Evolutionary conservation across 305 asterid genomes (phyloP).

Genomic region (Fraxinus greggii): DNA sequence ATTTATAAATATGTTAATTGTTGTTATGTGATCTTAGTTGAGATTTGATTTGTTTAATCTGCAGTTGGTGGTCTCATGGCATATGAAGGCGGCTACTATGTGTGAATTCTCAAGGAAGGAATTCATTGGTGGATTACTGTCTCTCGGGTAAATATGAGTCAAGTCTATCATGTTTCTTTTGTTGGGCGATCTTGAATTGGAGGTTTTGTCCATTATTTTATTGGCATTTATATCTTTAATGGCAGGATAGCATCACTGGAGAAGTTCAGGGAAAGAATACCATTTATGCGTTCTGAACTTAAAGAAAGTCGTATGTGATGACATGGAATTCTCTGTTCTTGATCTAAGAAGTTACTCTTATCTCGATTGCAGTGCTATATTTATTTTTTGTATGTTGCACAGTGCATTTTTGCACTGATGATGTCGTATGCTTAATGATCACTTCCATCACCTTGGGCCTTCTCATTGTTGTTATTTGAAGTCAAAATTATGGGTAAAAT

Average conservation of each 20-base stretch:
- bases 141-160: conserved; percentile 67
- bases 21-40: neutral
- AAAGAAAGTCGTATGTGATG: conserved; percentile 89
- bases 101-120: conserved; percentile 98
- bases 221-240: conserved; percentile 22
- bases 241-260: conserved; percentile 91
- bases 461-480: neutral
- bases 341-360: neutral
- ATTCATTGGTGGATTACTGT: conserved; percentile 82
- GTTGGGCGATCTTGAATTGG: conserved; percentile 8
- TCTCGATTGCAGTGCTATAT: neutral
- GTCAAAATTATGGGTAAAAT: conserved; percentile 5
- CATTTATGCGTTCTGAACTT: conserved; percentile 89
- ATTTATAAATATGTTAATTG: neutral
- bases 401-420: conserved; percentile 2
- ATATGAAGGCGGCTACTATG: conserved; percentile 99
- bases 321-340: conserved; percentile 19
- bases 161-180: conserved; percentile 15
- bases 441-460: conserved; percentile 8
- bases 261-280: conserved; percentile 82
- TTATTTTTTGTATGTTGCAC: neutral
- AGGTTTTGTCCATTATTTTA: conserved; percentile 17
- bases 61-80: conserved; percentile 98
- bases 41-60: conserved; percentile 19
- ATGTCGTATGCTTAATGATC: conserved; percentile 10